phyloP scores from a whole-genome alignment of 2,329 filamentous ascomycete genomes.

The Zymoseptoria ardabiliae region DNA sequence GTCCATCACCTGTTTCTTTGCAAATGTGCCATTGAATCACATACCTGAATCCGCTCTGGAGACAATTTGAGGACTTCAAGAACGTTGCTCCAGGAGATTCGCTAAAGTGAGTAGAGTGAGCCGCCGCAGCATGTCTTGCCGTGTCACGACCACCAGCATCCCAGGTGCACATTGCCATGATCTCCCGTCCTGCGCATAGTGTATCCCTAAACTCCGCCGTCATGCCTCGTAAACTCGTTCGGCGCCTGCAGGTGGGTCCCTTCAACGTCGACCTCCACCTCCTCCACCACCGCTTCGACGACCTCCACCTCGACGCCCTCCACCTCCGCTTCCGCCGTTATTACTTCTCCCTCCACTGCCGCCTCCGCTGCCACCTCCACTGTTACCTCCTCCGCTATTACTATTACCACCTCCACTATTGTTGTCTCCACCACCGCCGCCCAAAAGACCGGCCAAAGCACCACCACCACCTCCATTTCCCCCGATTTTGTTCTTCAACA shows the following conservation, averaged over 20 bases:
- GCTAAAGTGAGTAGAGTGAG: neutral
- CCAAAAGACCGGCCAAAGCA: neutral
- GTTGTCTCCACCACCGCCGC: no score
- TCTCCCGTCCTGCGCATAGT: neutral
- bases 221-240: neutral
- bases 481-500: conserved; percentile 17
- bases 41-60: no score
- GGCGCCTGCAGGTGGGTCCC: neutral
- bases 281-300: no score
- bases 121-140: neutral
- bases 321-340: neutral
- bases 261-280: neutral
- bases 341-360: neutral
- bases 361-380: neutral
- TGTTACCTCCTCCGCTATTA: no score
- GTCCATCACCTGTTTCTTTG: no score
- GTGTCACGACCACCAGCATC: neutral
- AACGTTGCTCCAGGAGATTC: neutral
- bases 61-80: neutral
- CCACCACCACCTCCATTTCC: neutral
- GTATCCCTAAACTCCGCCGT: neutral
- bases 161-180: neutral
- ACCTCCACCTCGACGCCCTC: no score
- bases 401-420: no score
- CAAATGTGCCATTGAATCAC: no score